A percentile compares a stretch with the other conserved stretches of the same genome.
phyloP scores from a whole-genome alignment of 345 rosid genomes.

The Tarenaya hassleriana region DNA sequence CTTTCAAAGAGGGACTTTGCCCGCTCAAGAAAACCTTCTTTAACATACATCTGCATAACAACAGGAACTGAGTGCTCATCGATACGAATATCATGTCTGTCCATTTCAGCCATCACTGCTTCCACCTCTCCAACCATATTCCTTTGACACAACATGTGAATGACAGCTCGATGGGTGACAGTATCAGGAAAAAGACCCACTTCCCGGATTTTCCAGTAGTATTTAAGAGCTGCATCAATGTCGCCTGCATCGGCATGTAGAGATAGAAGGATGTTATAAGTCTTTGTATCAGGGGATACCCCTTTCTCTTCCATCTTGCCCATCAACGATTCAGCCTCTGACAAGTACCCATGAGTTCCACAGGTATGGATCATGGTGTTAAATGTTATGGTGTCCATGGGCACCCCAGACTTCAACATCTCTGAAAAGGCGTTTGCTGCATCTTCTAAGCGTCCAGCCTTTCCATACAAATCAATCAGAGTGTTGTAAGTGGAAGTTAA shows the following conservation, averaged over 20 bases:
- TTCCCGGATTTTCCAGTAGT: constrained; percentile 59
- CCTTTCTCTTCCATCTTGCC: constrained; percentile 66
- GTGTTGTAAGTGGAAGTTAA: constrained; percentile 72
- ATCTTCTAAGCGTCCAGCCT: constrained; percentile 74
- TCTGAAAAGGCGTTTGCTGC: constrained; percentile 73
- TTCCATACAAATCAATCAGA: constrained; percentile 86
- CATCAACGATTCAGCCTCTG: constrained; percentile 75
- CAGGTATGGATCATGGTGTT: constrained; percentile 85
- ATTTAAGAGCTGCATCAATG: constrained; percentile 53
- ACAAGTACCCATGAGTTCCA: constrained; percentile 65
- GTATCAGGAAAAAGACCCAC: constrained; percentile 71
- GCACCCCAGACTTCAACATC: constrained; percentile 72
- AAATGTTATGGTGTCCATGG: constrained; percentile 68
- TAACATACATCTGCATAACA: constrained; percentile 61
- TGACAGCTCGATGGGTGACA: constrained; percentile 66
- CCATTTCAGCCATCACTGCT: constrained; percentile 56
- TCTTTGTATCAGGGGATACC: constrained; percentile 67
- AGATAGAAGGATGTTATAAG: constrained; percentile 69
- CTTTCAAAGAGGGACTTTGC: constrained; percentile 48
- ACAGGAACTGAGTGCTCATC: constrained; percentile 80
- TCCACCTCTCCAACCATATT: constrained; percentile 66
- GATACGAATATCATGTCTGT: constrained; percentile 35
- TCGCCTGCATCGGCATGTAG: constrained; percentile 66
- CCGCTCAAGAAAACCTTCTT: constrained; percentile 39
- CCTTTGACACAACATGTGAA: constrained; percentile 58